These are phyloP conservation scores for Penicillium samsonianum DNA, from an alignment of 495 filamentous ascomycete species.

Conservation along the genomic window DNA sequence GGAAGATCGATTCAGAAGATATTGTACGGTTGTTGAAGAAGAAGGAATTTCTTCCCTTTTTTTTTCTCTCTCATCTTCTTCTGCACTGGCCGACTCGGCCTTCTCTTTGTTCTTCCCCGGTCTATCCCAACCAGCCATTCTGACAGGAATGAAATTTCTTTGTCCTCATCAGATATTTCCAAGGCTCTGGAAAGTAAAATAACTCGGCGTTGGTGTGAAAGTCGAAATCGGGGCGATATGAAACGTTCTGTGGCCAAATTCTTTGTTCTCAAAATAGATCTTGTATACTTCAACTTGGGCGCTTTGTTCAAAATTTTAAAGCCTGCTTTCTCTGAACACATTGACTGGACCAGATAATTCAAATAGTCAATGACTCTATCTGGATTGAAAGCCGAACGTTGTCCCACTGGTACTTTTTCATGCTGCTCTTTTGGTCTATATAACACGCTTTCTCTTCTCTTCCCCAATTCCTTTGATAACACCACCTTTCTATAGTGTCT, in stretches of 20 bases:
- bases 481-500: neutral
- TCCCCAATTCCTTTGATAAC: neutral
- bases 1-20: neutral
- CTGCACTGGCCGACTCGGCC: neutral
- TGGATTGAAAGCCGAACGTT: neutral
- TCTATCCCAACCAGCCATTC: neutral
- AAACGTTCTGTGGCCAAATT: neutral
- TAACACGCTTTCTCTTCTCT: neutral
- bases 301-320: neutral
- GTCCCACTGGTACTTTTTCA: neutral
- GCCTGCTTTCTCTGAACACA: neutral
- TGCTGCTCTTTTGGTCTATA: neutral
- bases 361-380: neutral
- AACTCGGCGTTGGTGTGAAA: neutral
- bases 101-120: conserved; percentile 5
- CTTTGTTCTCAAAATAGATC: conserved; percentile 13
- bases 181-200: neutral
- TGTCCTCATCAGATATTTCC: neutral
- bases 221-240: neutral
- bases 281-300: neutral
- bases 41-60: neutral
- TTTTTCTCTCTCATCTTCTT: neutral
- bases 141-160: conserved; percentile 1
- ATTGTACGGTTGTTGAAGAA: neutral
- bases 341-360: neutral